phyloP scores from a whole-genome alignment of 2,329 filamentous ascomycete species.

The Neoarthrinium moseri region DNA sequence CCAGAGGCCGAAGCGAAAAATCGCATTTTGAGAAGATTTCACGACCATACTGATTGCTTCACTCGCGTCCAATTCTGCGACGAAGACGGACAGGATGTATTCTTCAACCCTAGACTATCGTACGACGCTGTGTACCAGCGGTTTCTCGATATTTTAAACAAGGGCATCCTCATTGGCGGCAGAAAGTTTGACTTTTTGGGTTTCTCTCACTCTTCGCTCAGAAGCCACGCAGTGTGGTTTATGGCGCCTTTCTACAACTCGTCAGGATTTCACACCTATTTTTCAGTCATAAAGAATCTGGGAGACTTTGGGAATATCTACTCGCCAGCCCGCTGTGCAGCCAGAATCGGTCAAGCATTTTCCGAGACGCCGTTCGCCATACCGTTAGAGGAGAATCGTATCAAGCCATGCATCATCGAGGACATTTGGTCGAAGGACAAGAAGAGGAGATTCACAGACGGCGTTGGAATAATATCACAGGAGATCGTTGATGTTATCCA shows the following conservation, averaged over 20 bases:
- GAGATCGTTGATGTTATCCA: constrained; percentile 61
- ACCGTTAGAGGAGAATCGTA: constrained; percentile 36
- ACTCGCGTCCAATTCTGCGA: constrained; percentile 72
- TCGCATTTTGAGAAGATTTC: constrained; percentile 67
- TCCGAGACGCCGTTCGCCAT: constrained; percentile 71
- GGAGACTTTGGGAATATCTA: constrained; percentile 51
- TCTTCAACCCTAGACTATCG: constrained; percentile 51
- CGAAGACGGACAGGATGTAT: constrained; percentile 66
- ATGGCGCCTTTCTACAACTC: constrained; percentile 43
- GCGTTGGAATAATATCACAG: constrained; percentile 71
- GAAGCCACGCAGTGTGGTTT: constrained; percentile 70
- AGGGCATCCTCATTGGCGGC: constrained; percentile 63
- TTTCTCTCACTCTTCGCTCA: constrained; percentile 76
- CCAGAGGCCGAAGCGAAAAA: constrained; percentile 69
- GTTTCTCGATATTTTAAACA: constrained; percentile 58
- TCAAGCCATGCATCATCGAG: constrained; percentile 32
- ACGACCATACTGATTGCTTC: constrained; percentile 60
- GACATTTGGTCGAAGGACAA: constrained; percentile 52
- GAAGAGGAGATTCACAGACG: constrained; percentile 71
- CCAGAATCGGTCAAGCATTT: constrained; percentile 66
- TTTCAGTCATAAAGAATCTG: constrained; percentile 43
- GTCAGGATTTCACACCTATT: constrained; percentile 31
- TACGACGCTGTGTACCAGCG: constrained; percentile 53
- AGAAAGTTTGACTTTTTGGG: constrained; percentile 66
- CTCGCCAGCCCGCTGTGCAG: constrained; percentile 55